Percentiles rank a stretch among this genome's conserved stretches.
Conservation (phyloP, 129 eudicot genomes). For the Centella asiatica region DNA sequence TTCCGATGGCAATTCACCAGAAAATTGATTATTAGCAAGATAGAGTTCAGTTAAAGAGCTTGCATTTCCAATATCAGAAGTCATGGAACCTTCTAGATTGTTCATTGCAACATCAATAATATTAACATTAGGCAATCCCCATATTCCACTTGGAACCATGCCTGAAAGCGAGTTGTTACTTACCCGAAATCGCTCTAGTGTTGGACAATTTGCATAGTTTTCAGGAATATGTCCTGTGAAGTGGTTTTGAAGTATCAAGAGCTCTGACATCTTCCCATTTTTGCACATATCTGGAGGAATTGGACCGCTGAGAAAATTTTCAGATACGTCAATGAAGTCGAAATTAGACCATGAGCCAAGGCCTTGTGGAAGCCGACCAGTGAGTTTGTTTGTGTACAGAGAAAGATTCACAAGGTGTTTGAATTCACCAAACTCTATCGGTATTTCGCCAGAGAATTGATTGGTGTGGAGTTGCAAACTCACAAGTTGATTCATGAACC, state of each 20-base stretch:
- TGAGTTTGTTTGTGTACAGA: slow-evolving; percentile 26
- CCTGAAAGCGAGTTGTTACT: slow-evolving; percentile 9
- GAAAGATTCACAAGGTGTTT: slow-evolving; percentile 31
- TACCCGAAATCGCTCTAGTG: background rate
- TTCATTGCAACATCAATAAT: slow-evolving; percentile 10
- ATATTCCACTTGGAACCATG: slow-evolving; percentile 1
- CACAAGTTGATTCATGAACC: slow-evolving; percentile 23
- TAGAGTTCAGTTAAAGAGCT: slow-evolving; percentile 5
- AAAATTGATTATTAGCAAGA: slow-evolving; percentile 1
- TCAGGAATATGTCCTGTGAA: slow-evolving; percentile 8
- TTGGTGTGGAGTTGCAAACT: slow-evolving; percentile 34
- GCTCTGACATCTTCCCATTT: slow-evolving; percentile 1
- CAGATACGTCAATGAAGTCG: slow-evolving; percentile 40
- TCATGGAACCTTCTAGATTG: slow-evolving; percentile 6
- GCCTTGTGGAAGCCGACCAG: slow-evolving; percentile 30
- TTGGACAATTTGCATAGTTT: background rate
- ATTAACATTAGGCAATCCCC: slow-evolving; percentile 8
- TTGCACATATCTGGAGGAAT: slow-evolving; percentile 29
- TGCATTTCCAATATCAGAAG: background rate
- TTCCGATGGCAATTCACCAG: slow-evolving; percentile 6
- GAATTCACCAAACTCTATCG: slow-evolving; percentile 43
- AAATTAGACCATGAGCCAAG: slow-evolving; percentile 45
- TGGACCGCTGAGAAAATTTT: slow-evolving; percentile 39
- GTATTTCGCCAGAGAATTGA: slow-evolving; percentile 37
- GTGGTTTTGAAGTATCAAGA: slow-evolving; percentile 5